phyloP scores from a whole-genome alignment of 2,329 filamentous ascomycete species.

The Ceratocystis destructans region DNA sequence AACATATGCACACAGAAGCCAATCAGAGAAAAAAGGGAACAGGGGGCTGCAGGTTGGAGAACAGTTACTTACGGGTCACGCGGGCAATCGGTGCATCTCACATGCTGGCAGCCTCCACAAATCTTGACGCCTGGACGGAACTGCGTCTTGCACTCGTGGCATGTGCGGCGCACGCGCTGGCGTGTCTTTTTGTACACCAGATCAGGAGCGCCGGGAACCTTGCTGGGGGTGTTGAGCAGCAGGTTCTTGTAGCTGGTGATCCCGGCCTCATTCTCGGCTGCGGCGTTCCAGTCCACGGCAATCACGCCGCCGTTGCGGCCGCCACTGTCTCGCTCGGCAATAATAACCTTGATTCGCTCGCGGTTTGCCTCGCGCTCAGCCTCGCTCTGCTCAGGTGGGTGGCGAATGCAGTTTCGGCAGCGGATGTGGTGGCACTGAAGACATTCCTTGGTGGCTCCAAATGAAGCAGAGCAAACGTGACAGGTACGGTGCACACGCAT shows the following conservation, averaged over 20 bases:
- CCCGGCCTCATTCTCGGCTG: slow-evolving; percentile 28
- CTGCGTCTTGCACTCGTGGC: slow-evolving; percentile 56
- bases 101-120: slow-evolving; percentile 56
- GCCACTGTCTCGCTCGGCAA: slow-evolving; percentile 38
- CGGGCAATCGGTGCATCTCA: slow-evolving; percentile 67
- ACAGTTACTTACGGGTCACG: slow-evolving; percentile 54
- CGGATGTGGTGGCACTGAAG: slow-evolving; percentile 62
- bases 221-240: slow-evolving; percentile 49
- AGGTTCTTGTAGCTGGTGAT: slow-evolving; percentile 22
- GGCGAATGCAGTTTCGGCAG: slow-evolving; percentile 67
- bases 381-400: slow-evolving; percentile 52
- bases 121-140: slow-evolving; percentile 47
- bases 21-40: background rate
- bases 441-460: slow-evolving; percentile 61
- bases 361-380: slow-evolving; percentile 40
- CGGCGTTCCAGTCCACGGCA: slow-evolving; percentile 27
- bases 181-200: slow-evolving; percentile 56
- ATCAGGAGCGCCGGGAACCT: slow-evolving; percentile 50
- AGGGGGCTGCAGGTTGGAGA: background rate
- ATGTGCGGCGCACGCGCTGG: slow-evolving; percentile 61
- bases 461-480: slow-evolving; percentile 64
- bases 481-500: slow-evolving; percentile 69
- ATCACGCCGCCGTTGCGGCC: slow-evolving; percentile 36
- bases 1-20: background rate
- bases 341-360: slow-evolving; percentile 34